Evolutionary conservation across 2,329 filamentous ascomycete species (phyloP), one percentile per base, ranked within the genome.

Genomic region (Xylariaceae sp.): DNA sequence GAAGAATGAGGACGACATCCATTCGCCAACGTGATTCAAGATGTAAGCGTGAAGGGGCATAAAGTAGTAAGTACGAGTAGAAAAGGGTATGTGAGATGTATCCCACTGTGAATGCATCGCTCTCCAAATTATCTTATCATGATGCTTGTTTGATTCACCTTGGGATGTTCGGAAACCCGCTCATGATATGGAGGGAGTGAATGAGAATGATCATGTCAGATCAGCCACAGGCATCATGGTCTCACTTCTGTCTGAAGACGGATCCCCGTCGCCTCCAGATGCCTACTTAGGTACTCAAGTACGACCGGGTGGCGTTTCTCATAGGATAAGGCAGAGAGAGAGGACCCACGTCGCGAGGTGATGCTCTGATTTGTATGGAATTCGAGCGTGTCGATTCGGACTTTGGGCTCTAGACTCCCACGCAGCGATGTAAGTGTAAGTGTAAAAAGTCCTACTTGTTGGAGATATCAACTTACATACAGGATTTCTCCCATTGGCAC

Each of bases 21-120:
- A 30, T 34, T 45, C 13, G 53, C 48, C 35, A 23, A 51, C 18
- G 4, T 58, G 53, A 63, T 63, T 63, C 58, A 63, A 45, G 52
- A 17, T 53, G 54, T 53, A 55, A 59, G 18, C 39, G 23, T 30
- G 23, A 30, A 30, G 23, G 23, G 23, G 23, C 23, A 30, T 30
- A 30, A 30, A 30, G 23, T 30, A 30, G 23, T 30, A 30, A 30
- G 23, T 30, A 30, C 17, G 17, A 5, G 9, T 57, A 51, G 39
- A 52, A 42, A 13, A 9, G 3, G 37, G 15, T 5, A 5, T 51
- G 47, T 54, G 51, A 18, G 17, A 18, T 18, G 17, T 18, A 18
- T 48, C 11, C 51, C 53, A 53, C 54, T 51, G 35, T 11, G 52
- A 47, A 51, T 39, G 48, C 34, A 23, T 42, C n/a, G 23, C 42